Base-by-base conservation (phyloP, 2,329 filamentous ascomycete genomes). In the Escovopsis sp. region DNA sequence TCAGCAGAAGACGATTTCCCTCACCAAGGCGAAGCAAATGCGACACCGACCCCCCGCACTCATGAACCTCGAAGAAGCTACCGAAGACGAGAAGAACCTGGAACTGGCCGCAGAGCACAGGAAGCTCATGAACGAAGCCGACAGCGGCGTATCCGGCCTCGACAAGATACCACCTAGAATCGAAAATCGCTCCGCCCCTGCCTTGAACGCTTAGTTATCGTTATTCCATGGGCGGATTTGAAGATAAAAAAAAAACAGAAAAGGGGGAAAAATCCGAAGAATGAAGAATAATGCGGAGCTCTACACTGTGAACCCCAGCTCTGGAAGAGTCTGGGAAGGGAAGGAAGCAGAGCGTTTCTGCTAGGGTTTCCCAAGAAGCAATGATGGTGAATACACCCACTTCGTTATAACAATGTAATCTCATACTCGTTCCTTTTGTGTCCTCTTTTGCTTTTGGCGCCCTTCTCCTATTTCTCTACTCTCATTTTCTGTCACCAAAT, bases 1-100 rank as follows among this genome's bases (percentile, higher is more conserved):
- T 63, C 89, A 94, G 58, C 88, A 95, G 58, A 91, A 94, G 68
- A 98, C 91, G 0, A 94, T 98, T 43, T 91, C 84, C 26, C 75
- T 98, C 6, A 75, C 81, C 43, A 94, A 94, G 64, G 91, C 91
- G 11, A 79, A 82, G 45, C 75, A 82, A 48, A 85, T 93, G 79
- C 83, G 83, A 44, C 86, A 94, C 57, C 77, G 91, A 5, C 91
- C 91, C 2, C 91, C 88, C 26, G 87, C 86, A 2, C 68, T 95
- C 43, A 89, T 91, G 81, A 82, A 76, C 50, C 63, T 79, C 4
- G 75, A 79, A 40, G 61, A 63, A 41, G 49, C 55, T 37, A 49
- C 52, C 32, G 58, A 61, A 46, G 59, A 59, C 39, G 54, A 54
- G 15, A 43, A 54, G 26, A 47, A 49, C 18, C 40, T 47, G 19